phyloP scores from a whole-genome alignment of 176 grass and related monocot genomes.

The Lolium multiflorum region DNA sequence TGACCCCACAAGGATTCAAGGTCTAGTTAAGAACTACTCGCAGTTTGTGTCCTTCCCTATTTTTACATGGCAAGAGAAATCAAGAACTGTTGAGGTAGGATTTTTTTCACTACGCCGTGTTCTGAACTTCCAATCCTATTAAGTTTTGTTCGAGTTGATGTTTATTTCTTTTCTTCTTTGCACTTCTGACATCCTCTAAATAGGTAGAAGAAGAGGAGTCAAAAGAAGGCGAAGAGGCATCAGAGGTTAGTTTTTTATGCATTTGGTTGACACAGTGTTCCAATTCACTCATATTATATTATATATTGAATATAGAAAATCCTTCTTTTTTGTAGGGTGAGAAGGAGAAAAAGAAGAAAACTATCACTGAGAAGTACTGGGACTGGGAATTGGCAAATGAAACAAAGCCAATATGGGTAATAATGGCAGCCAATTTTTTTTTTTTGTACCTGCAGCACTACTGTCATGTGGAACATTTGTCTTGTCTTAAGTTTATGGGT shows the following conservation, averaged over 20 bases:
- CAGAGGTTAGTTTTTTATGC: constrained; percentile 48
- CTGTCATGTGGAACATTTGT: neutral
- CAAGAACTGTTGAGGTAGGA: constrained; percentile 80
- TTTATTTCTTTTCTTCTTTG: neutral
- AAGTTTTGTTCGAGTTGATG: neutral
- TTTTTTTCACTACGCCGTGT: neutral
- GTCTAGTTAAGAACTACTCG: constrained; percentile 91
- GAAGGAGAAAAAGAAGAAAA: constrained; percentile 88
- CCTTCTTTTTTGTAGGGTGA: constrained; percentile 58
- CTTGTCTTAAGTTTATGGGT: neutral
- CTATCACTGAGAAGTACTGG: constrained; percentile 93
- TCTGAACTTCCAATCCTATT: constrained; percentile 1
- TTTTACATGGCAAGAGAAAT: constrained; percentile 94
- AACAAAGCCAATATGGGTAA: constrained; percentile 93
- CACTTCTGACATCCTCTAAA: constrained; percentile 25
- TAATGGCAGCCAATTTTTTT: constrained; percentile 4
- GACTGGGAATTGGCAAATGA: constrained; percentile 94
- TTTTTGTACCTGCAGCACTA: neutral
- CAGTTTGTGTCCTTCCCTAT: constrained; percentile 98
- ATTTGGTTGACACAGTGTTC: neutral
- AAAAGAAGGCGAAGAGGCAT: constrained; percentile 77
- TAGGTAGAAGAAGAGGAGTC: constrained; percentile 84
- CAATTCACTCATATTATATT: neutral
- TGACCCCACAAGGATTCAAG: constrained; percentile 72
- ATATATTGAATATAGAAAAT: neutral